Percentiles rank a stretch among this genome's conserved stretches.
These are phyloP conservation scores for Camellia granthamiana DNA, from an alignment of 148 eudicot species.

Conservation along the genomic window DNA sequence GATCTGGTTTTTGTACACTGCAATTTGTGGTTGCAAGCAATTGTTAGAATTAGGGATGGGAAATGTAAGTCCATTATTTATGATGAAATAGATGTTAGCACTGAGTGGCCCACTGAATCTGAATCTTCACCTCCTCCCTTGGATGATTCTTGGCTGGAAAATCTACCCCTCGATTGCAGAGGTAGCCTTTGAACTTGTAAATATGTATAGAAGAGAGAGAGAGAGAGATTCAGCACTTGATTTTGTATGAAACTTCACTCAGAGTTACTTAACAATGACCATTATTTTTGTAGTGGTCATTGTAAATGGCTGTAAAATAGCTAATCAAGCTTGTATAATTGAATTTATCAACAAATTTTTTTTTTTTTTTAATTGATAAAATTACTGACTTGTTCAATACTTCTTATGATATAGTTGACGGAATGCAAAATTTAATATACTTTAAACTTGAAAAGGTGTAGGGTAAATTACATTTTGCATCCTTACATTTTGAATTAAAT, in stretches of 20 bases:
- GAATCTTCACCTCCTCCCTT: slow-evolving; percentile 24
- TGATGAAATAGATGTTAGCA: slow-evolving; percentile 34
- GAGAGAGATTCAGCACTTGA: not conserved
- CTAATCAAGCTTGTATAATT: no score
- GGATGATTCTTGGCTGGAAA: slow-evolving; percentile 32
- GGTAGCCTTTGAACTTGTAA: slow-evolving; percentile 17
- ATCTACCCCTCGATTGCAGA: slow-evolving; percentile 19
- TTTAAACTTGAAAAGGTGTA: no score
- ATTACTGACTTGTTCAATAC: no score
- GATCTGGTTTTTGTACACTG: slow-evolving; percentile 41
- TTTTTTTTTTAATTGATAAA: no score
- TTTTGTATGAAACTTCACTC: not conserved
- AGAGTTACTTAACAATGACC: not conserved
- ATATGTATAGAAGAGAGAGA: not conserved
- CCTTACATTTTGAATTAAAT: no score
- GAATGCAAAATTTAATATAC: no score
- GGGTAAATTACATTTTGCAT: no score
- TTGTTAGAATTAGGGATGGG: slow-evolving; percentile 25
- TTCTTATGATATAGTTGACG: no score
- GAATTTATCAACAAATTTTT: no score
- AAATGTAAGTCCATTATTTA: slow-evolving; percentile 25
- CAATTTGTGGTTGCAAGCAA: slow-evolving; percentile 43
- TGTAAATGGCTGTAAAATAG: no score
- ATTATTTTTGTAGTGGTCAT: no score
- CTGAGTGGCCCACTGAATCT: slow-evolving; percentile 40